Conservation (phyloP, 116 monocot species). For the Trichopus zeylanicus region DNA sequence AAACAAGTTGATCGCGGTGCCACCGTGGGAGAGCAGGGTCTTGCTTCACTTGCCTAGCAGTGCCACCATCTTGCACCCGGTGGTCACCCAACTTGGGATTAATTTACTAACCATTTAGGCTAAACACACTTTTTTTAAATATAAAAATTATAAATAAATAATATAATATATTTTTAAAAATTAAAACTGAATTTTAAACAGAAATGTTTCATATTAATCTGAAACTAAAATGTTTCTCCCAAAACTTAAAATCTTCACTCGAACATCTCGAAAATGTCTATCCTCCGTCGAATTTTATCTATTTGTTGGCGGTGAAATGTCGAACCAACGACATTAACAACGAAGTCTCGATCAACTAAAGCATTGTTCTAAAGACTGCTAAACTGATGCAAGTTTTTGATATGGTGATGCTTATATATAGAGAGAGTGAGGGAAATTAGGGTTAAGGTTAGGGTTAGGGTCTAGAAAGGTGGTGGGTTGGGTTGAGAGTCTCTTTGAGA, state of each 20-base stretch:
- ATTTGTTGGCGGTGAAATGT: neutral
- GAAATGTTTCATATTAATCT: no score
- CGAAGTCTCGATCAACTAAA: neutral
- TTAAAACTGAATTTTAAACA: no score
- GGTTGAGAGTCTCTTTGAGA: constrained; percentile 1
- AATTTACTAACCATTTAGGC: no score
- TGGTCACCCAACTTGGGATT: constrained; percentile 53
- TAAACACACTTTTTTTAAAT: no score
- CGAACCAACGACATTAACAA: constrained; percentile 6
- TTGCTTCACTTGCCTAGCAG: constrained; percentile 35
- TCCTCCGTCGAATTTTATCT: neutral
- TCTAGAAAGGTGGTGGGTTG: neutral
- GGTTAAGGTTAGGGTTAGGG: no score
- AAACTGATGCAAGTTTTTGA: neutral
- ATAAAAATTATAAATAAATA: no score
- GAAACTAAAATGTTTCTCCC: no score
- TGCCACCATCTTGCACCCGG: constrained; percentile 66
- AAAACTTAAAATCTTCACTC: no score
- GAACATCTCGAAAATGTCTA: constrained; percentile 1
- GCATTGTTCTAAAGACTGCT: neutral
- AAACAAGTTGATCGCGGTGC: constrained; percentile 63
- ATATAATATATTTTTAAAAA: no score
- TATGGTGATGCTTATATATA: no score
- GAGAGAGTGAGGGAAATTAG: no score
- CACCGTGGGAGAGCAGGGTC: constrained; percentile 30